phyloP scores from a whole-genome alignment of 306 rosid genomes.

The Inga oerstediana region DNA sequence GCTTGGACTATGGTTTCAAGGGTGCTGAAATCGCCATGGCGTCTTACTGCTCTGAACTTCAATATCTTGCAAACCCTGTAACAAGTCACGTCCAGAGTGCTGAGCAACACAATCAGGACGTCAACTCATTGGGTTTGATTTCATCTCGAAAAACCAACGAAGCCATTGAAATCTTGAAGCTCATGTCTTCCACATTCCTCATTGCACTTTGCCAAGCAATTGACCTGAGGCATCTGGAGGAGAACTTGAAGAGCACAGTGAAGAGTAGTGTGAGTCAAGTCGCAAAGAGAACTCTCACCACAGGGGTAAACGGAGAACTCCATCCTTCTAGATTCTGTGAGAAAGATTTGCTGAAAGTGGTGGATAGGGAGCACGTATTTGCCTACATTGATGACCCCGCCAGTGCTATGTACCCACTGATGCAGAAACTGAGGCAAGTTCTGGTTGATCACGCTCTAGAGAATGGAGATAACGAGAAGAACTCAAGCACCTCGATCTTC shows the following conservation, averaged over 20 bases:
- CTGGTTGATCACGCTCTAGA: slow-evolving; percentile 76
- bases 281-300: slow-evolving; percentile 77
- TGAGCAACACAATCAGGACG: slow-evolving; percentile 93
- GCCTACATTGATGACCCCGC: slow-evolving; percentile 82
- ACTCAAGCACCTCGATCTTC: slow-evolving; percentile 68
- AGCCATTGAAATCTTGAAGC: slow-evolving; percentile 74
- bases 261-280: slow-evolving; percentile 74
- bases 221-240: slow-evolving; percentile 91
- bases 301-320: slow-evolving; percentile 69
- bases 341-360: slow-evolving; percentile 78
- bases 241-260: slow-evolving; percentile 69
- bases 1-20: slow-evolving; percentile 91
- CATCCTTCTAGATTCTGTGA: slow-evolving; percentile 86
- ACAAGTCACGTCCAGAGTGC: slow-evolving; percentile 94
- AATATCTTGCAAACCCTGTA: slow-evolving; percentile 81
- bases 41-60: slow-evolving; percentile 84
- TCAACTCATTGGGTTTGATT: slow-evolving; percentile 84
- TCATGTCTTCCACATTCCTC: slow-evolving; percentile 80
- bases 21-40: slow-evolving; percentile 99
- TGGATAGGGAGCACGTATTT: slow-evolving; percentile 69
- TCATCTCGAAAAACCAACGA: slow-evolving; percentile 82
- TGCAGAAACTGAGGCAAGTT: slow-evolving; percentile 77
- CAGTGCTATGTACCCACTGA: slow-evolving; percentile 76
- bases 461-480: slow-evolving; percentile 63
- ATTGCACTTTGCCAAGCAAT: slow-evolving; percentile 87